Evolutionary conservation across 1,284 basidiomycete genomes (phyloP).

Genomic region (Sporisorium reilianum): DNA sequence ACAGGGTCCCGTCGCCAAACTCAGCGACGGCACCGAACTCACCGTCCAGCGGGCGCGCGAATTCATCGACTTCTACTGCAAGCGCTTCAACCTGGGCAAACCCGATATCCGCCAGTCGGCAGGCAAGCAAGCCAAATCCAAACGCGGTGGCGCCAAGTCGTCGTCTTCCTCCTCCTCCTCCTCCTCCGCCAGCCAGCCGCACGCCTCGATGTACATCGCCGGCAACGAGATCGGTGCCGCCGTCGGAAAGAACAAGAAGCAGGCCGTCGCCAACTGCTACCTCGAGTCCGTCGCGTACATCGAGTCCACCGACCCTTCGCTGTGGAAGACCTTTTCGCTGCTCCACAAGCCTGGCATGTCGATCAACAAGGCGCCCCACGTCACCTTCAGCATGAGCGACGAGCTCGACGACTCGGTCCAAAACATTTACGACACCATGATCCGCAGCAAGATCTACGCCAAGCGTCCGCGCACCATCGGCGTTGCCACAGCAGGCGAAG

Average conservation of each 20-base stretch:
- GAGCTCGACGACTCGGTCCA: constrained; percentile 80
- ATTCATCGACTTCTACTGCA: constrained; percentile 97
- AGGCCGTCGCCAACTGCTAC: constrained; percentile 80
- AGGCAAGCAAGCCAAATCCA: constrained; percentile 33
- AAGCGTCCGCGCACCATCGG: constrained; percentile 61
- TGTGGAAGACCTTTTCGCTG: constrained; percentile 80
- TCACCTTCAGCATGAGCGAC: constrained; percentile 79
- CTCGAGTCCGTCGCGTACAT: constrained; percentile 89
- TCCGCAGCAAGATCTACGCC: constrained; percentile 69
- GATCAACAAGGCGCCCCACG: constrained; percentile 77
- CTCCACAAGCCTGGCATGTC: constrained; percentile 64
- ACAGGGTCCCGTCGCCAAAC: constrained; percentile 50
- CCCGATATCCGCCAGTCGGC: constrained; percentile 76
- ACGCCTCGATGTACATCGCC: constrained; percentile 84
- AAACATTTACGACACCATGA: constrained; percentile 77
- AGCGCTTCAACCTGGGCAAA: constrained; percentile 81
- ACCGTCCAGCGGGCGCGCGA: constrained; percentile 82
- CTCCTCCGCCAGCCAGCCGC: constrained; percentile 74
- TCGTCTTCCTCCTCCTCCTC: no score
- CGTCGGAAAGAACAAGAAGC: constrained; percentile 79
- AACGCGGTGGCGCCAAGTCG: constrained; percentile 25
- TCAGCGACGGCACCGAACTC: constrained; percentile 79
- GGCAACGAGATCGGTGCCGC: constrained; percentile 85
- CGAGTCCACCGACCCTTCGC: constrained; percentile 81
- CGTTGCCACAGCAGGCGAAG: constrained; percentile 37